These are phyloP conservation scores for Paramecium tetraurelia DNA, from an alignment of 73 alveolate genomes.

Conservation along the genomic window DNA sequence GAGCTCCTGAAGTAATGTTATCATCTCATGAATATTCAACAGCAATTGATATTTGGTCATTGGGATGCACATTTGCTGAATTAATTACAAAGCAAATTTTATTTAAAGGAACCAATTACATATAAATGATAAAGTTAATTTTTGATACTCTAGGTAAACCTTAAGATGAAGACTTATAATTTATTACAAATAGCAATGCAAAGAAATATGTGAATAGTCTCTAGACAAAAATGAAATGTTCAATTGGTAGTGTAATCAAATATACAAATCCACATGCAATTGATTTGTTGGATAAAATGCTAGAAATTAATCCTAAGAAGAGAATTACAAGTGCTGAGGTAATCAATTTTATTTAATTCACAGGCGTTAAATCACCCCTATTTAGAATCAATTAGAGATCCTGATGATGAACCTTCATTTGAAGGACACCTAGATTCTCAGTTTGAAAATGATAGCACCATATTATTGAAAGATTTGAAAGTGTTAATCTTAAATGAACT, in stretches of 20 bases:
- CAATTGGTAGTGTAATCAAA: neutral
- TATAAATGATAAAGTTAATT: slow-evolving; percentile 66
- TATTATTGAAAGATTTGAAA: neutral
- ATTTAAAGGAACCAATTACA: slow-evolving; percentile 71
- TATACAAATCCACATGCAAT: slow-evolving; percentile 41
- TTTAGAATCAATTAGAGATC: slow-evolving; percentile 46
- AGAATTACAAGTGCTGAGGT: slow-evolving; percentile 25
- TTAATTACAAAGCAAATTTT: slow-evolving; percentile 63
- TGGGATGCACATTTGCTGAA: slow-evolving; percentile 79
- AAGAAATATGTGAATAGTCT: slow-evolving; percentile 41
- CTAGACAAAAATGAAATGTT: neutral
- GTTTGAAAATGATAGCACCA: slow-evolving; percentile 9
- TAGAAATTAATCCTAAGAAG: slow-evolving; percentile 42
- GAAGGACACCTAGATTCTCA: slow-evolving; percentile 14
- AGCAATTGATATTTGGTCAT: slow-evolving; percentile 77
- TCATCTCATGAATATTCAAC: slow-evolving; percentile 69
- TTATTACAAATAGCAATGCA: slow-evolving; percentile 17
- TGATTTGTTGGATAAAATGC: slow-evolving; percentile 52
- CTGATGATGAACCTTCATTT: slow-evolving; percentile 39
- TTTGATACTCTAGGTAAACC: slow-evolving; percentile 54
- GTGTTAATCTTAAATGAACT: slow-evolving; percentile 3
- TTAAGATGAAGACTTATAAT: slow-evolving; percentile 34
- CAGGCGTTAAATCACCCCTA: slow-evolving; percentile 27
- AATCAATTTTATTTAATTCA: neutral
- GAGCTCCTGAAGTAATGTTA: slow-evolving; percentile 81